Base-by-base conservation (phyloP, 768 basidiomycete genomes). In the Calocera viscosa region DNA sequence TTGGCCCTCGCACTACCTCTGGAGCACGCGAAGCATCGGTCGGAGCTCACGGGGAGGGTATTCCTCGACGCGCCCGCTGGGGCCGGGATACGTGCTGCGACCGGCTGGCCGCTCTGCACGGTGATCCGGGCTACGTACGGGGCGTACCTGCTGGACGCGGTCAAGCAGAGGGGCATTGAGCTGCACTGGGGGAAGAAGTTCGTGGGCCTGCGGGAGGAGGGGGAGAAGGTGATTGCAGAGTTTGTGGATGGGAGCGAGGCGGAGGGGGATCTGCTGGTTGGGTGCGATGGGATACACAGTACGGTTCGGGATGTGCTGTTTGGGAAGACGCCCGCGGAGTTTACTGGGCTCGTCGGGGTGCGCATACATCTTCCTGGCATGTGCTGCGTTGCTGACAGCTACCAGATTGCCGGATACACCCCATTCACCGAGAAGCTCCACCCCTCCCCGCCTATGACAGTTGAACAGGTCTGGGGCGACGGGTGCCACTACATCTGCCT, bases 201-300 rank as follows among this genome's bases (percentile, higher is more conserved):
- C 22, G 71, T 73, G 24, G 70, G 60, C 14, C 63, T 81, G 2
- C 74, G 77, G 63, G 75, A 78, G 68, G 39, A 64, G n/a, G 72
- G 70, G 0, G 73, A 70, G 12, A 67, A 65, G 19, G 80, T 78
- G 1, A 67, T 67, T 5, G 79, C 78, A 8, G 69, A 49, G 2
- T 78, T 81, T 68, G 73, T 70, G 39, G 77, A 78, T 64, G 80
- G 79, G 3, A 67, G 68, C 22, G 72, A 66, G 53, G 78, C 76
- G 53, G 74, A 69, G 0, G 79, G 76, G 7, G 76, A 75, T 67
- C 76, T 81, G 65, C 75, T 80, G 2, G 74, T 80, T 8, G 80
- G 80, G 24, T 79, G 78, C 70, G 80, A 81, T 66, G 80, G 80
- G 10, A 71, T 81, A 67, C 80, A 81, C 68, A 78, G 78, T 68